Evolutionary conservation across 495 filamentous ascomycete species (phyloP), one percentile per base, ranked within the genome.

Genomic region (Apodospora peruviana): DNA sequence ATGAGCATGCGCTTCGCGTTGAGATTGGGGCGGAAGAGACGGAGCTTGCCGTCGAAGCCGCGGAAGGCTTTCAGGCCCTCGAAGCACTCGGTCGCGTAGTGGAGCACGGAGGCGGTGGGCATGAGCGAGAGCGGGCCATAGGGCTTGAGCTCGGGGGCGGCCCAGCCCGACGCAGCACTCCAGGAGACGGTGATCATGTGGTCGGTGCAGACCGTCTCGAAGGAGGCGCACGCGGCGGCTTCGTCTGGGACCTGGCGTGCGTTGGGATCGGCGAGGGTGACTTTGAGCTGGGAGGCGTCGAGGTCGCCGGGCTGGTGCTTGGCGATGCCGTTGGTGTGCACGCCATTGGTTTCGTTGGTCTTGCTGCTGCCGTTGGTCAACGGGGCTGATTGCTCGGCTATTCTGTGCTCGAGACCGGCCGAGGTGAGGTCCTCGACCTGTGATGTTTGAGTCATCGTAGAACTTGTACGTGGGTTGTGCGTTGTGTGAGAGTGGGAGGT

Each of bases 71-170:
- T 95, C 69, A 93, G 76, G 24, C 90, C 90, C 66, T 95, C 90
- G 70, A 95, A 95, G 69, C 90, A 95, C 59, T 91, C 85, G 32
- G 87, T 93, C 14, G 90, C 90, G 64, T 95, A 95, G 72, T 95
- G 89, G 32, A 95, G 80, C 22, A 82, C 80, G n/a, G 84, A 87
- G 14, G 90, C 86, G 12, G 85, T 90, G 5, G 91, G 91, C 67
- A 88, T 85, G 60, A 96, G 78, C 55, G 78, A 77, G 22, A 96
- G 71, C 21, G 89, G 88, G 44, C 86, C 83, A 66, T 85, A 93
- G 1, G 91, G 88, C 56, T 79, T 80, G 37, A 96, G 71, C 51
- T 88, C 77, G 12, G 91, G 91, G 0, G 81, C 77, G 14, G 74
- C 71, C 91, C 91, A 96, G 54, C 91, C 91, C 14, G 62, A 62